These are phyloP conservation scores for Thuja plicata DNA, from an alignment of 83 land plant species.

Conservation along the genomic window DNA sequence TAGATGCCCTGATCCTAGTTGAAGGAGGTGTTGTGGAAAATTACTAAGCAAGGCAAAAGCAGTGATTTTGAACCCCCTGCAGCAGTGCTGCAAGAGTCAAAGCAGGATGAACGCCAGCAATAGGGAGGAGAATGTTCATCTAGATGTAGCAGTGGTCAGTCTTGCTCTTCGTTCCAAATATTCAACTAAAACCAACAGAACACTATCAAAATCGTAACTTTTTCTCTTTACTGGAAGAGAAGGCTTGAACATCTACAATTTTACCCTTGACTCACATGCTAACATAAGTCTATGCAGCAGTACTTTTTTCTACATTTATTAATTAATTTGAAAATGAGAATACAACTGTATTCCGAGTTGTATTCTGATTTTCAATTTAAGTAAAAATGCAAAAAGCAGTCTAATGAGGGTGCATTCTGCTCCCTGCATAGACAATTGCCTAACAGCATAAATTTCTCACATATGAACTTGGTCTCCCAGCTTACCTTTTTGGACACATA, in stretches of 20 bases:
- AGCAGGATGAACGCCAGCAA: neutral
- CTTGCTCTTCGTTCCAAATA: neutral
- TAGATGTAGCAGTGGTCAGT: too few relatives aligned
- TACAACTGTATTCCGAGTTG: too few relatives aligned
- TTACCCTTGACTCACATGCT: neutral
- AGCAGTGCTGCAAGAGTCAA: neutral
- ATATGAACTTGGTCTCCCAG: neutral
- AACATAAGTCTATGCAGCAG: too few relatives aligned
- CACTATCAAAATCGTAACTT: neutral
- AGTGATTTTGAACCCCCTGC: neutral
- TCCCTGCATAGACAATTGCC: too few relatives aligned
- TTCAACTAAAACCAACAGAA: neutral
- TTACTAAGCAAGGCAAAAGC: neutral
- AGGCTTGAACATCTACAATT: neutral
- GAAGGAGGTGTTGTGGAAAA: neutral
- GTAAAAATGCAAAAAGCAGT: too few relatives aligned
- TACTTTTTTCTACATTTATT: too few relatives aligned
- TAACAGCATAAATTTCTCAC: neutral
- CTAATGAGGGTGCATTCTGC: too few relatives aligned
- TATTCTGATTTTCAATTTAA: too few relatives aligned
- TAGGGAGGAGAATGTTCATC: too few relatives aligned
- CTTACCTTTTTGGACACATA: neutral
- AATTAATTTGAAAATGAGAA: too few relatives aligned
- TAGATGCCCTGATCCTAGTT: too few relatives aligned
- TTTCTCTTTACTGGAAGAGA: neutral